These are phyloP conservation scores for Kondoa malvinella DNA, from an alignment of 768 basidiomycete species.

Conservation along the genomic window DNA sequence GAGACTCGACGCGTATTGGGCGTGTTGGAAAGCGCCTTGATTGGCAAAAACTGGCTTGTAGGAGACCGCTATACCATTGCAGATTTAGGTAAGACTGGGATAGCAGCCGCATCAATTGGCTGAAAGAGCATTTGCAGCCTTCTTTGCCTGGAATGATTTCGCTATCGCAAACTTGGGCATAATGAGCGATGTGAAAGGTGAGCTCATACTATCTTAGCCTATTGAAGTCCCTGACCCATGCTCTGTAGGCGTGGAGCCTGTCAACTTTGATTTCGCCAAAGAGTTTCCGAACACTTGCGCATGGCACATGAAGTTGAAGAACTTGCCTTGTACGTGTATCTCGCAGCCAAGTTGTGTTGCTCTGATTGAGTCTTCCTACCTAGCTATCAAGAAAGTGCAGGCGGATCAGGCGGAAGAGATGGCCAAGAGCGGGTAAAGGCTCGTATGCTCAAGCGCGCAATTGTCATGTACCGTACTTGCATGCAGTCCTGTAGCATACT, in stretches of 20 bases:
- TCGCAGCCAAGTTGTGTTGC: neutral
- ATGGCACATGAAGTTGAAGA: neutral
- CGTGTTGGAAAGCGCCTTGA: neutral
- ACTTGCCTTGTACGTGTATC: neutral
- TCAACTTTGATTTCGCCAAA: neutral
- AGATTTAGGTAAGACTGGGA: neutral
- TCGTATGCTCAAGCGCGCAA: too few species aligned
- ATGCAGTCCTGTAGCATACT: too few species aligned
- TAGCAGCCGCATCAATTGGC: neutral
- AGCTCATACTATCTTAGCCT: neutral
- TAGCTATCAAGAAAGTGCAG: neutral
- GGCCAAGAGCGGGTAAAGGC: neutral
- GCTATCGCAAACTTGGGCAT: neutral
- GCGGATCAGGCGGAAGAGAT: neutral
- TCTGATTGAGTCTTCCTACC: neutral
- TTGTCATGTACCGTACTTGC: too few species aligned
- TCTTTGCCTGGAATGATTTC: neutral
- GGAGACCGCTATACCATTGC: neutral
- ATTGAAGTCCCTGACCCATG: neutral
- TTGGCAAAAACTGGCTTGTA: neutral
- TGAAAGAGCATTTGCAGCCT: neutral
- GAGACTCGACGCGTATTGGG: neutral
- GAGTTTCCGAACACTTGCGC: neutral
- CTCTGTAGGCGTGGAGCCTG: neutral
- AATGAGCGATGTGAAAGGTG: neutral